These are phyloP conservation scores for Epichloe sp. DNA, from an alignment of 2,329 filamentous ascomycete genomes.

Conservation along the genomic window DNA sequence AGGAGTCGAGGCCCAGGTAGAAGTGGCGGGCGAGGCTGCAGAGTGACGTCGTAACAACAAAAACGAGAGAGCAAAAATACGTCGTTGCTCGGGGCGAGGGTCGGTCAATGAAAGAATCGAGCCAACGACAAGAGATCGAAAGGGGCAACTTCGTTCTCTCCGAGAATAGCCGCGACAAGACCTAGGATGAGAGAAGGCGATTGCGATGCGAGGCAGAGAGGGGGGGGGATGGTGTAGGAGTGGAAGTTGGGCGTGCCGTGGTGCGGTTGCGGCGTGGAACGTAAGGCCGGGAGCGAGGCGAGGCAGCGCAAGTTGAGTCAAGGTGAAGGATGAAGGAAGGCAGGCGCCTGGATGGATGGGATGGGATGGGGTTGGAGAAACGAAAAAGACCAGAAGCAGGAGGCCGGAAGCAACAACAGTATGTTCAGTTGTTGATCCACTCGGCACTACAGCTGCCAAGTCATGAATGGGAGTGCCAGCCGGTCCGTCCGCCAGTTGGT, in stretches of 20 bases:
- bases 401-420: background rate
- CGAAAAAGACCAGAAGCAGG: background rate
- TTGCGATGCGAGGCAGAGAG: background rate
- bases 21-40: background rate
- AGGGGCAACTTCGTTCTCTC: background rate
- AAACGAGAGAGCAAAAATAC: background rate
- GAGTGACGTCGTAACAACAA: constrained; percentile 1
- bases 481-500: background rate
- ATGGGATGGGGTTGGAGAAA: no score
- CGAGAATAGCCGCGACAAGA: background rate
- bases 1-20: background rate
- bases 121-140: background rate
- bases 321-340: background rate
- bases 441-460: background rate
- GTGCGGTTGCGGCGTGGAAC: constrained; percentile 3
- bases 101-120: background rate
- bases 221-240: constrained; percentile 9
- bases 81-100: background rate
- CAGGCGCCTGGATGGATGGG: no score
- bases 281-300: constrained; percentile 5
- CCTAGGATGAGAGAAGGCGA: constrained; percentile 1
- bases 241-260: constrained; percentile 7
- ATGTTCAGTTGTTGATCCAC: background rate
- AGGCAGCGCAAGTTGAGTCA: background rate
- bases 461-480: background rate